These are phyloP conservation scores for Dictyostelium firmibasis DNA, from an alignment of 78 protist species.

Conservation along the genomic window DNA sequence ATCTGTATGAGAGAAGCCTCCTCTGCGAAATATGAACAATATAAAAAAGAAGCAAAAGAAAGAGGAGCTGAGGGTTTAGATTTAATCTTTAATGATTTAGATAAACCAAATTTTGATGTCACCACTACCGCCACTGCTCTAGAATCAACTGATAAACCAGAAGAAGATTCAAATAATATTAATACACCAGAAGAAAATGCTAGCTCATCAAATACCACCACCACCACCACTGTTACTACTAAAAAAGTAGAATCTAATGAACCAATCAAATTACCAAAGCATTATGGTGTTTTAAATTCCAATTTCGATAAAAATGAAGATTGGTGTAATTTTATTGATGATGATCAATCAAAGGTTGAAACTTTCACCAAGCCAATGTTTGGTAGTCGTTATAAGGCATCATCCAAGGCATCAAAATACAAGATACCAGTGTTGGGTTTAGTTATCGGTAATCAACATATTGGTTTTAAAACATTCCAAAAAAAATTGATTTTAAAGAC, in stretches of 20 bases:
- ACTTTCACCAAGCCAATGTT: neutral
- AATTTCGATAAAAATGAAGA: neutral
- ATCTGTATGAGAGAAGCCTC: conserved; percentile 79
- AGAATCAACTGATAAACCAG: neutral
- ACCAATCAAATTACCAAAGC: neutral
- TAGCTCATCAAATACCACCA: neutral
- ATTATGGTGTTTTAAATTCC: conserved; percentile 34
- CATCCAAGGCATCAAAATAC: neutral
- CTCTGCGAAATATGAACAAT: conserved; percentile 36
- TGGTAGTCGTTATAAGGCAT: conserved; percentile 3
- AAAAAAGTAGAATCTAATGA: too few relatives aligned
- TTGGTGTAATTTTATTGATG: conserved; percentile 26
- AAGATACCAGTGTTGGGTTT: conserved; percentile 15
- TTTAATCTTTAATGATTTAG: conserved; percentile 40
- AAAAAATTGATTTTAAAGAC: neutral
- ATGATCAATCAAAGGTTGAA: neutral
- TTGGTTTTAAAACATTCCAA: conserved; percentile 38
- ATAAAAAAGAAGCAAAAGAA: conserved; percentile 38
- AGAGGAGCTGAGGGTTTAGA: conserved; percentile 25
- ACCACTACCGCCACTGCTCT: too few relatives aligned
- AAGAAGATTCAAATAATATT: neutral
- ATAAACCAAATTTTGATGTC: conserved; percentile 45
- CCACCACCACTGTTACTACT: neutral
- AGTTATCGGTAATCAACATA: conserved; percentile 28
- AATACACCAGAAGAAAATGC: neutral